Evolutionary conservation across 805 yeast species (phyloP).

Genomic region (Candida adriatica): DNA sequence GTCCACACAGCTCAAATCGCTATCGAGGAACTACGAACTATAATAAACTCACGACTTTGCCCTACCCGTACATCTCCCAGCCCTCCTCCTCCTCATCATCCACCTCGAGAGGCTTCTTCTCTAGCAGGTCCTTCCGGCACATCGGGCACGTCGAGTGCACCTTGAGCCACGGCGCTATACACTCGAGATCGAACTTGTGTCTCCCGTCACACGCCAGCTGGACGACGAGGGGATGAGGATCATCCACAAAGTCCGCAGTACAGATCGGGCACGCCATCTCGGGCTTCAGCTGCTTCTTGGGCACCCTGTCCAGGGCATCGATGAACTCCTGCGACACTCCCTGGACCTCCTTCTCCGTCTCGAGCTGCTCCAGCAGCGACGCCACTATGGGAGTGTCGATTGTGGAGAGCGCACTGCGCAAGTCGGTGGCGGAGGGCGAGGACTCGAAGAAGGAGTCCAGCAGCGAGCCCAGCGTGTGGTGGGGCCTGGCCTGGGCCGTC

Average conservation of each 20-base stretch:
- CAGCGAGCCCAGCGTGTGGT: slow-evolving; percentile 15
- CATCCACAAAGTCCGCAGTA: slow-evolving; percentile 62
- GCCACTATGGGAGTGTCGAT: slow-evolving; percentile 16
- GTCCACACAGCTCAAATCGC: too few relatives aligned
- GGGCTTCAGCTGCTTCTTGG: slow-evolving; percentile 32
- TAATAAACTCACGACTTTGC: not conserved
- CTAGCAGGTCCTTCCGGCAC: slow-evolving; percentile 68
- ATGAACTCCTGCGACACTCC: slow-evolving; percentile 68
- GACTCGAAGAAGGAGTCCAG: slow-evolving; percentile 12
- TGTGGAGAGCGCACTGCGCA: slow-evolving; percentile 13
- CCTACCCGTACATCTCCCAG: slow-evolving; percentile 70
- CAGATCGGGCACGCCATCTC: slow-evolving; percentile 82
- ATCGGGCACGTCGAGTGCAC: slow-evolving; percentile 75
- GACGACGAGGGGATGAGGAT: slow-evolving; percentile 74
- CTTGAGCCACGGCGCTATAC: slow-evolving; percentile 85
- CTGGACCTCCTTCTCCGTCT: slow-evolving; percentile 18
- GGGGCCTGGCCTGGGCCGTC: slow-evolving; percentile 6
- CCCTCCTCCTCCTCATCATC: slow-evolving; percentile 62
- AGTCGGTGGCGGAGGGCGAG: not conserved
- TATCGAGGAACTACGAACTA: slow-evolving; percentile 5
- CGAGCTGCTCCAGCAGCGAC: slow-evolving; percentile 22
- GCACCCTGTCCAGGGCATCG: slow-evolving; percentile 71
- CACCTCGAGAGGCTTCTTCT: slow-evolving; percentile 39
- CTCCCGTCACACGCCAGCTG: slow-evolving; percentile 54
- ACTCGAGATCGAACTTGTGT: slow-evolving; percentile 83